Base-by-base conservation (phyloP, 306 rosid species). In the Prunus mongolica region DNA sequence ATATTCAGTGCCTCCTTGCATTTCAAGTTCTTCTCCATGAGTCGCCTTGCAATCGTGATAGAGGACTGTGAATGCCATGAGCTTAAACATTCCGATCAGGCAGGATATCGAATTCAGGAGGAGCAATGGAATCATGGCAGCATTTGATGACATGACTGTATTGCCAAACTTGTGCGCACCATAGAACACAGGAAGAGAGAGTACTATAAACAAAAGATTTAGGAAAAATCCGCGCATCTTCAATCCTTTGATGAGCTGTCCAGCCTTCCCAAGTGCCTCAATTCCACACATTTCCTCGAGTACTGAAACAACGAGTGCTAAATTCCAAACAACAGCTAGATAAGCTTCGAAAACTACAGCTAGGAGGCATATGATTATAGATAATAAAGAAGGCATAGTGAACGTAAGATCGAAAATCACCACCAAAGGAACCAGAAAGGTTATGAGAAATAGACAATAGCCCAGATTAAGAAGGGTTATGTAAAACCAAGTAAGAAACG, bases 201-300 rank as follows among this genome's bases (percentile, higher is more conserved):
- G 4, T 46, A 51, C 44, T 22, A 9, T 61, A 38, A 47, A 67
- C 56, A 82, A 15, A 70, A 79, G n/a, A 38, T 65, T 61, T 2
- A 83, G 57, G 8, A 75, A 46, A 75, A 79, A 66, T 25, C 79
- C 86, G 3, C 13, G 52, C 5, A 58, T 8, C 41, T 12, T 79
- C 12, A 28, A 19, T 15, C 81, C 83, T 67, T 75, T 76, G 11
- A 66, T 20, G 3, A 71, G 71, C 56, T 71, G 72, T 19, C 55
- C 67, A 41, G 79, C 81, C 49, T 66, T 75, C 63, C 78, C 78
- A 22, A 83, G n/a, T 27, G 81, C 78, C 12, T 71, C 83, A 22
- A 64, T 8, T 19, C 83, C 78, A 41, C 75, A 12, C 54, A 58
- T 83, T 12, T 71, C 81, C 71, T 83, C 83, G 0, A 76, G 72